Conservation (phyloP, 805 yeast species). For the Limtongia smithiae region DNA sequence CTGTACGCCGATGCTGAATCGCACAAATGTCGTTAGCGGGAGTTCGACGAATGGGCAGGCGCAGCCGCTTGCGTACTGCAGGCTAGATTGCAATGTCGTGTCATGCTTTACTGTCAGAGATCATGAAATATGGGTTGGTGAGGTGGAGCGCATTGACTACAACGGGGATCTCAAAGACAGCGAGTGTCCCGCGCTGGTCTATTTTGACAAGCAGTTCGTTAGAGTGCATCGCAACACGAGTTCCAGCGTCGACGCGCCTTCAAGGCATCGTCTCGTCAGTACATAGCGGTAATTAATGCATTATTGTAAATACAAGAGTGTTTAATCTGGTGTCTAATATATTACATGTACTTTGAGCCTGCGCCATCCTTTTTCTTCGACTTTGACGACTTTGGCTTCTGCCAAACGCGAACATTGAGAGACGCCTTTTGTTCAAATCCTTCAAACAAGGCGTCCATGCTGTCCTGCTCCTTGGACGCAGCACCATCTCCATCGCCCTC, state of each 20-base stretch:
- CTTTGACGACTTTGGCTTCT: not conserved
- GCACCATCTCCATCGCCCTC: constrained; percentile 2
- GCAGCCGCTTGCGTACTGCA: constrained; percentile 16
- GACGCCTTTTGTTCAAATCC: constrained; percentile 17
- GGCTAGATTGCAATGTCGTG: constrained; percentile 19
- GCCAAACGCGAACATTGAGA: constrained; percentile 12
- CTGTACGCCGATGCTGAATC: constrained; percentile 19
- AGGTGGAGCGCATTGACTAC: constrained; percentile 49
- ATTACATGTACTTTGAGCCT: constrained; percentile 1
- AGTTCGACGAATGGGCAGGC: not conserved
- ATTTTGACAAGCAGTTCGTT: constrained; percentile 9
- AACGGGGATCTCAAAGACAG: not conserved
- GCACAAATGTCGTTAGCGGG: constrained; percentile 2
- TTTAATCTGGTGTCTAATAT: no score
- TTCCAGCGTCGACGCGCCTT: not conserved
- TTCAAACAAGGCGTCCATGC: constrained; percentile 15
- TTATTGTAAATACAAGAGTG: no score
- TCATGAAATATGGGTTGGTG: constrained; percentile 89
- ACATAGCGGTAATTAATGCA: not conserved
- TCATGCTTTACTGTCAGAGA: constrained; percentile 57
- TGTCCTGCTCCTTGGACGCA: constrained; percentile 6
- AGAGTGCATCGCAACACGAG: not conserved
- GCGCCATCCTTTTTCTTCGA: constrained; percentile 1
- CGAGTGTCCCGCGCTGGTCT: constrained; percentile 12
- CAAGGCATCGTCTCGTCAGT: not conserved